A percentile compares a stretch with the other conserved stretches of the same genome.
Conservation (phyloP, 2,329 filamentous ascomycete genomes). For the Chalara sp. region DNA sequence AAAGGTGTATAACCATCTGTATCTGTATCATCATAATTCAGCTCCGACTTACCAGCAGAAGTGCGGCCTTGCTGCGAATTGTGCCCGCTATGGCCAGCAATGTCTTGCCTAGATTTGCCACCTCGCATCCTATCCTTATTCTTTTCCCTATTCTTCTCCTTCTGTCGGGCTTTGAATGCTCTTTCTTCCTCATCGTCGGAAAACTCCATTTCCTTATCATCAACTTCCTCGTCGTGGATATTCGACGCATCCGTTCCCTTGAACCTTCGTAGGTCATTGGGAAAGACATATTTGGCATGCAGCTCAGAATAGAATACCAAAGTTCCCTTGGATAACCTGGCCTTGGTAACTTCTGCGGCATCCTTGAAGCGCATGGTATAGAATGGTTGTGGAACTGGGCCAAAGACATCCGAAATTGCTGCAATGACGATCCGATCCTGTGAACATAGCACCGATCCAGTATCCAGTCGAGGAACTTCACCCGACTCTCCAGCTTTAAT, state of each 20-base stretch:
- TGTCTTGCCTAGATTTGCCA: not conserved
- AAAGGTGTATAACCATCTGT: constrained; percentile 68
- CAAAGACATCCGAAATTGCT: constrained; percentile 77
- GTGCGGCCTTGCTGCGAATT: no score
- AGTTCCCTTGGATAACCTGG: constrained; percentile 61
- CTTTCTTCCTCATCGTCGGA: constrained; percentile 94
- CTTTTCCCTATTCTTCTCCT: constrained; percentile 59
- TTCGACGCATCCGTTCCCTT: constrained; percentile 96
- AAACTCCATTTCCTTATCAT: constrained; percentile 83
- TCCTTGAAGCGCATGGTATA: constrained; percentile 77
- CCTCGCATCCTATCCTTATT: constrained; percentile 38
- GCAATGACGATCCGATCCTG: constrained; percentile 72
- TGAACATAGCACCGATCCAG: constrained; percentile 75
- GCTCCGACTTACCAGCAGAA: constrained; percentile 33
- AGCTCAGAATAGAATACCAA: constrained; percentile 73
- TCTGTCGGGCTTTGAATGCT: constrained; percentile 65
- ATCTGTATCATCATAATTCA: constrained; percentile 64
- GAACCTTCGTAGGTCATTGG: constrained; percentile 66
- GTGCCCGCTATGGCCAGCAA: no score
- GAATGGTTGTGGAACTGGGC: constrained; percentile 75
- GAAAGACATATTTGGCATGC: constrained; percentile 81
- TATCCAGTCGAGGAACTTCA: constrained; percentile 78
- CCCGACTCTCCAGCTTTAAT: constrained; percentile 74
- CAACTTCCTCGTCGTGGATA: constrained; percentile 86
- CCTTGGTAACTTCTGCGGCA: constrained; percentile 57